Percentiles rank a stretch among this genome's conserved stretches.
phyloP scores from a whole-genome alignment of 352 stramenopile species.

The Globisporangium cederbergense region DNA sequence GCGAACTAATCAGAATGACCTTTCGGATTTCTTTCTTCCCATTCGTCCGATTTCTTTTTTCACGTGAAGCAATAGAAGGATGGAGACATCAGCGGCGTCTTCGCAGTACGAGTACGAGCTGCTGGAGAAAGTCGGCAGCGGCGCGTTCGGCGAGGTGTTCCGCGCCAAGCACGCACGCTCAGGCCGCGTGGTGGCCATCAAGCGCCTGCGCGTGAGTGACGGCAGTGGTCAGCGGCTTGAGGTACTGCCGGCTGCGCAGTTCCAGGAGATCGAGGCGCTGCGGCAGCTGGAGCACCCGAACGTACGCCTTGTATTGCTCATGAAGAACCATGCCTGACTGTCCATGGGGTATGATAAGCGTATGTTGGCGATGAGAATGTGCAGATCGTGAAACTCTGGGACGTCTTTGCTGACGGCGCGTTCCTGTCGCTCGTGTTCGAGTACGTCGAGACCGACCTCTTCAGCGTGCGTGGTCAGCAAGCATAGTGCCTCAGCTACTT shows the following conservation, averaged over 20 bases:
- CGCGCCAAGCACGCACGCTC: conserved; percentile 38
- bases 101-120: conserved; percentile 67
- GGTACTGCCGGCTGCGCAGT: conserved; percentile 50
- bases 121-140: conserved; percentile 61
- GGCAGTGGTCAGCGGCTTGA: conserved; percentile 33
- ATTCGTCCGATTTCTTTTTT: not conserved
- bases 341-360: not conserved
- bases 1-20: too few relatives aligned
- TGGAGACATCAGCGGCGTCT: not conserved
- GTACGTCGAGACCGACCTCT: conserved; percentile 62
- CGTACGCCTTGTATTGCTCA: conserved; percentile 19
- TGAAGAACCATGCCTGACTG: not conserved
- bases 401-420: conserved; percentile 52
- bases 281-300: conserved; percentile 70
- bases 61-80: not conserved
- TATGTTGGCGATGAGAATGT: not conserved
- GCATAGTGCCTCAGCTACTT: too few relatives aligned
- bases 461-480: conserved; percentile 24
- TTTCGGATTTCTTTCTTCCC: not conserved
- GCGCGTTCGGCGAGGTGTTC: conserved; percentile 70
- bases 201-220: conserved; percentile 51
- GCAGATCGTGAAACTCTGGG: conserved; percentile 63
- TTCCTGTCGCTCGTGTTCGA: conserved; percentile 70
- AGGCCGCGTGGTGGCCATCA: conserved; percentile 48
- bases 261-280: conserved; percentile 77